Evolutionary conservation across 2,329 filamentous ascomycete genomes (phyloP), one percentile per base, ranked within the genome.

Genomic region (Metarhizium album): DNA sequence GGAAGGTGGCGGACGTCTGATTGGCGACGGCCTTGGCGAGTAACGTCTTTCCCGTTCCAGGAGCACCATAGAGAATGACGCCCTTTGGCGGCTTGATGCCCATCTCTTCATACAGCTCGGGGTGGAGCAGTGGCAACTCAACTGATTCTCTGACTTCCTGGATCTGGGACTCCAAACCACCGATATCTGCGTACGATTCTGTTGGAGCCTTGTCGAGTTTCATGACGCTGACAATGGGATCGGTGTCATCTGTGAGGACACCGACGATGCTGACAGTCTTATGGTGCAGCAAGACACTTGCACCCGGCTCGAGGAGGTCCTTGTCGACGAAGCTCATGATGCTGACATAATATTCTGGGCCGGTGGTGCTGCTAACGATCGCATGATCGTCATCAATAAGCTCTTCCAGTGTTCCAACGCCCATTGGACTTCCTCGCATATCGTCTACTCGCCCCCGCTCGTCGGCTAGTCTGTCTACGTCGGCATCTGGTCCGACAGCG

Each of bases 241-340:
- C 93, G 18, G 93, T 84, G 64, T 98, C 93, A 61, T 98, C 93
- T 2, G 91, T 97, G 60, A 98, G 74, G 20, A 98, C 93, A 68
- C 94, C 93, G 29, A 98, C 93, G 43, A 98, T 95, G 42, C 91
- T 96, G 48, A 97, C 91, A 49, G 87, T 94, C 75, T 98, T 98
- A 71, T 98, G 93, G 64, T 98, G 93, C 53, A 98, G 75, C 46
- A 98, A 75, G 46, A 98, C 93, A 61, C 90, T 96, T 18, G 93
- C 90, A 54, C 94, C 94, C 1, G 93, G 93, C 70, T 98, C 93
- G 42, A 98, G 79, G 3, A 98, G 81, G 64, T 98, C 93, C 72
- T 98, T 98, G 76, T 98, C 93, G 58, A 98, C 93, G 63, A 98
- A 98, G 50, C 91, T 96, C 93, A 97, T 97, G 79, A 98, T 98